Evolutionary conservation across 768 basidiomycete species (phyloP).

Genomic region (Symmetrospora coprosmae): DNA sequence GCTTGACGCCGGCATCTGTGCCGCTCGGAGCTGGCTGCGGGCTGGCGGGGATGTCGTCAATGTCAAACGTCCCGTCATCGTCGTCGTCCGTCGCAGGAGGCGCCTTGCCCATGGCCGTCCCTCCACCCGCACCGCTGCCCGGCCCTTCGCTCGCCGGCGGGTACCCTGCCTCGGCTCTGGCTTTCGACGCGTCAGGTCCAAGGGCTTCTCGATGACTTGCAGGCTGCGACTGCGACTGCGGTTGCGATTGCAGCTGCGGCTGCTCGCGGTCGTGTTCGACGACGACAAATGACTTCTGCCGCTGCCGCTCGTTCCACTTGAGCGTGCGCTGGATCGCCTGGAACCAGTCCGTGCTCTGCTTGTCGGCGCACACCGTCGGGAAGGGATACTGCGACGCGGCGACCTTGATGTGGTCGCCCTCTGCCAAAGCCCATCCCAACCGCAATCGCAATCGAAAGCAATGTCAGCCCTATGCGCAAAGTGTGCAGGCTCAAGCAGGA

Average conservation of each 20-base stretch:
- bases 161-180: neutral
- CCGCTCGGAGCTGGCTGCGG: conserved; percentile 23
- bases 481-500: too few relatives aligned
- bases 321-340: conserved; percentile 86
- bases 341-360: conserved; percentile 98
- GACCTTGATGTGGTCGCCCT: conserved; percentile 98
- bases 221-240: neutral
- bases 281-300: conserved; percentile 96
- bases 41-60: conserved; percentile 73
- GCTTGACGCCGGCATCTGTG: too few relatives aligned
- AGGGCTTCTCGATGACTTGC: too few relatives aligned
- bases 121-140: neutral
- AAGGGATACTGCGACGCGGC: conserved; percentile 94
- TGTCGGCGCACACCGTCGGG: conserved; percentile 94
- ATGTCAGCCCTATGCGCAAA: neutral
- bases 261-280: conserved; percentile 64
- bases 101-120: conserved; percentile 16
- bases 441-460: neutral
- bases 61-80: conserved; percentile 50
- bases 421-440: conserved; percentile 45
- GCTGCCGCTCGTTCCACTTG: conserved; percentile 97
- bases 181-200: conserved; percentile 1
- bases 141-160: neutral
- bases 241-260: conserved; percentile 13
- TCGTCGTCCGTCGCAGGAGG: conserved; percentile 24